A percentile compares a stretch with the other conserved stretches of the same genome.
These are phyloP conservation scores for Thraustochytrium striatum DNA, from an alignment of 352 stramenopile species.

Conservation along the genomic window DNA sequence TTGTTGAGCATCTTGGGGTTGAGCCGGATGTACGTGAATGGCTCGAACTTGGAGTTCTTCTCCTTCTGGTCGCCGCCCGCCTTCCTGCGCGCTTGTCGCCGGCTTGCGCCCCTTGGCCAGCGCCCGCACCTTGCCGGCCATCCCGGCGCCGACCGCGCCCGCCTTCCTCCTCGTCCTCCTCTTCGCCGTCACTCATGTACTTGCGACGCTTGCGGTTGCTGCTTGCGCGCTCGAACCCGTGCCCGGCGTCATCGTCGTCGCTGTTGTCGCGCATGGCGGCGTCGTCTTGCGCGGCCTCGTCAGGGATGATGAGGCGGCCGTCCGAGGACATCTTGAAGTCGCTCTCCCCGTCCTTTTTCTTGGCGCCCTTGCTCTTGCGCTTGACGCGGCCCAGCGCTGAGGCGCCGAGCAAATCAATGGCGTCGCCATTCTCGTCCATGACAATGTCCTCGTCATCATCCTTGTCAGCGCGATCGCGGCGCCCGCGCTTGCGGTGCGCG, in stretches of 20 bases:
- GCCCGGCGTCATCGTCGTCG: slow-evolving; percentile 59
- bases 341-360: slow-evolving; percentile 61
- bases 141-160: slow-evolving; percentile 23
- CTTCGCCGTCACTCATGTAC: slow-evolving; percentile 52
- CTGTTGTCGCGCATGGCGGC: slow-evolving; percentile 52
- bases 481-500: slow-evolving; percentile 61
- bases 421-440: slow-evolving; percentile 84
- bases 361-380: slow-evolving; percentile 57
- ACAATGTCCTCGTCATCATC: slow-evolving; percentile 74
- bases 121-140: slow-evolving; percentile 18
- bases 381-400: slow-evolving; percentile 48
- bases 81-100: slow-evolving; percentile 61
- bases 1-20: slow-evolving; percentile 82
- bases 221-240: too few species aligned
- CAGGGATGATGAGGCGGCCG: slow-evolving; percentile 54
- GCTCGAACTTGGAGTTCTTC: slow-evolving; percentile 90
- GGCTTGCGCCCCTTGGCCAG: slow-evolving; percentile 25
- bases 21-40: slow-evolving; percentile 94
- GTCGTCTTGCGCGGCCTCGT: slow-evolving; percentile 47
- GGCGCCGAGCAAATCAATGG: slow-evolving; percentile 56
- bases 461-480: slow-evolving; percentile 58
- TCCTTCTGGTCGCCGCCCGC: slow-evolving; percentile 90
- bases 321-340: slow-evolving; percentile 48
- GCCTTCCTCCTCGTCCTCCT: slow-evolving; percentile 46
- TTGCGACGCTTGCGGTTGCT: slow-evolving; percentile 52